Evolutionary conservation across 352 stramenopile species (phyloP), one percentile per base, ranked within the genome.

Genomic region (Globisporangium cylindrosporum): DNA sequence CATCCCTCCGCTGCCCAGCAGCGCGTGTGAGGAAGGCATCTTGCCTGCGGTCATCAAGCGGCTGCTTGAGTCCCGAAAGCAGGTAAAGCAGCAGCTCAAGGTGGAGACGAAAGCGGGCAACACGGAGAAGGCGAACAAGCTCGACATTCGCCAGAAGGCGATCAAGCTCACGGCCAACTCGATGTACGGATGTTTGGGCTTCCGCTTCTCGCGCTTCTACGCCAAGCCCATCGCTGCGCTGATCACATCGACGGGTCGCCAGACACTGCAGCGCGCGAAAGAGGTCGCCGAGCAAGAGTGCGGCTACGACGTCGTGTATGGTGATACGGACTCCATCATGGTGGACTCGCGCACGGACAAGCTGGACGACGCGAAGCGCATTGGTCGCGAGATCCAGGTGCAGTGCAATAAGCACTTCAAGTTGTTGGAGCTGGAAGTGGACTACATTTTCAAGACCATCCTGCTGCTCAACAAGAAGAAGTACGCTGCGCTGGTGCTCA

Each of bases 311-410:
- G 98, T 99, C 2, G 98, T 99, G 61, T 99, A 99, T 74, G 98
- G 98, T 77, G 98, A 99, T 84, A 99, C 98, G n/a, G 98, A 99
- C 82, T 99, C 94, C 54, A 99, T 99, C 77, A 99, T 99, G 98
- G 98, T 99, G 64, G 86, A 97, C 73, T 96, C 88, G 38, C 88
- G 92, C 41, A 98, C 94, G 46, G 97, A 94, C 66, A 94, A 98
- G 66, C 78, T 98, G 1, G 88, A 92, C 9, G 92, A 98, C 54
- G 97, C 98, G 0, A 97, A 97, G 66, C 84, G 94, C 48, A 93
- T 99, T 46, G 97, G 96, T 67, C 84, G 84, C 41, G 84, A 98
- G 69, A 97, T 99, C 25, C 99, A 99, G 73, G 74, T 88, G 36
- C 97, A 99, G 78, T 98, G 99, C 72, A 99, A 99, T 84, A 99